Conservation (phyloP, 2,329 filamentous ascomycete species). For the Aureobasidium melanogenum region DNA sequence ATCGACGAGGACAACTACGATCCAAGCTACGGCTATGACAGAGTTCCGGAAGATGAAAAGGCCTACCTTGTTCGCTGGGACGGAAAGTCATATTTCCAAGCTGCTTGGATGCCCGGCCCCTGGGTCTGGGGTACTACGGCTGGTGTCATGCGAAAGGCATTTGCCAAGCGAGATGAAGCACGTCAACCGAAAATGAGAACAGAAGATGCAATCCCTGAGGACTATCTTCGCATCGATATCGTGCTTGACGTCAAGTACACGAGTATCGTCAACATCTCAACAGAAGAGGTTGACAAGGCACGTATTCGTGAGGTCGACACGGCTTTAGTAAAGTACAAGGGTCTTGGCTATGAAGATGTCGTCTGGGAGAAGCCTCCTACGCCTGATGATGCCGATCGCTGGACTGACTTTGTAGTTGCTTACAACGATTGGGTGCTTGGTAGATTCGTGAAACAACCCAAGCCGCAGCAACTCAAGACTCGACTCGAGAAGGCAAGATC, state of each 20-base stretch:
- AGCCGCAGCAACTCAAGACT: constrained; percentile 48
- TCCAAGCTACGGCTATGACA: constrained; percentile 43
- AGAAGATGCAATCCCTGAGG: constrained; percentile 77
- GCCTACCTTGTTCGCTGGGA: constrained; percentile 93
- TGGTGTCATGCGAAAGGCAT: constrained; percentile 59
- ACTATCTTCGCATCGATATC: constrained; percentile 78
- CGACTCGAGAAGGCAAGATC: constrained; percentile 61
- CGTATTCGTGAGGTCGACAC: constrained; percentile 64
- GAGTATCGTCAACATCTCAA: constrained; percentile 48
- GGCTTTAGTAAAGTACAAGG: constrained; percentile 84
- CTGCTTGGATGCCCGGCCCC: constrained; percentile 76
- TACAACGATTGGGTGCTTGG: constrained; percentile 82
- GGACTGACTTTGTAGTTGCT: constrained; percentile 70
- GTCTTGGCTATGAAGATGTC: constrained; percentile 78
- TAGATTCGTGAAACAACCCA: constrained; percentile 58
- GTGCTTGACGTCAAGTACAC: constrained; percentile 72
- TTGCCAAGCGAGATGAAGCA: constrained; percentile 60
- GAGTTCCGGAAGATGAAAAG: constrained; percentile 65
- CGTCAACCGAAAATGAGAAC: constrained; percentile 58
- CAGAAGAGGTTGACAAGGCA: constrained; percentile 60
- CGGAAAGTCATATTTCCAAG: constrained; percentile 68
- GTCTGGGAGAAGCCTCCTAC: constrained; percentile 81
- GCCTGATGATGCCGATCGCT: constrained; percentile 56
- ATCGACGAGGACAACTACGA: constrained; percentile 48
- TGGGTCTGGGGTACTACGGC: constrained; percentile 74